Conservation (phyloP, 176 grass and related monocot genomes). For the Paspalum vaginatum region DNA sequence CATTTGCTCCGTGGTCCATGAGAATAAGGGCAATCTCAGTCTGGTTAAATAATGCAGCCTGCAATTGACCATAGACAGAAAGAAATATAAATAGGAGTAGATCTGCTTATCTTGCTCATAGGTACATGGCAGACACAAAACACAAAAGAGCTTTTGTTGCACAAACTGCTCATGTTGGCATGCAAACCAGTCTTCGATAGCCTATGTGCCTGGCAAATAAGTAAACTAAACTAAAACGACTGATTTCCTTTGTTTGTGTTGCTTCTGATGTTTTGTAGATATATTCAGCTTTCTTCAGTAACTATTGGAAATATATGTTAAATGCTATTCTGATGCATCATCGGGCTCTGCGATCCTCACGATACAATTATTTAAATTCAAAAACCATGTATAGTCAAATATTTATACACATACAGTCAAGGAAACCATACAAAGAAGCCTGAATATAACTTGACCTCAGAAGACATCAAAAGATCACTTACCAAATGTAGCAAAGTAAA, state of each 20-base stretch:
- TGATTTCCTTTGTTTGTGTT: background rate
- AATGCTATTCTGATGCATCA: conserved; percentile 2
- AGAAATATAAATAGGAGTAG: conserved; percentile 21
- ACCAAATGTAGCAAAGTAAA: conserved; percentile 97
- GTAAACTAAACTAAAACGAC: conserved; percentile 23
- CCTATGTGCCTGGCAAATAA: conserved; percentile 1
- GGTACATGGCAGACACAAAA: conserved; percentile 2
- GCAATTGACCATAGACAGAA: conserved; percentile 35
- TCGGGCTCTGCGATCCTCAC: background rate
- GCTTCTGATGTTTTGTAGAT: background rate
- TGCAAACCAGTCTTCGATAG: conserved; percentile 8
- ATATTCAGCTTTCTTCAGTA: background rate
- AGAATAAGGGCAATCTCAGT: conserved; percentile 95
- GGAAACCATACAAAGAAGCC: background rate
- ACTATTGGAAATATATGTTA: background rate
- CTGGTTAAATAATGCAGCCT: conserved; percentile 99
- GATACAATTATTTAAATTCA: background rate
- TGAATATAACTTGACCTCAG: conserved; percentile 37
- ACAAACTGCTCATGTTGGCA: conserved; percentile 15
- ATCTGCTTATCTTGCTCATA: background rate
- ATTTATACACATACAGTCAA: background rate
- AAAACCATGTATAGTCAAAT: background rate
- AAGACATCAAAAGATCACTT: conserved; percentile 34
- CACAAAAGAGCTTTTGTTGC: background rate
- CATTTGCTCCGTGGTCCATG: conserved; percentile 84